phyloP scores from a whole-genome alignment of 192 early-diverging fungal species.

The Phycomyces blakesleeanus region DNA sequence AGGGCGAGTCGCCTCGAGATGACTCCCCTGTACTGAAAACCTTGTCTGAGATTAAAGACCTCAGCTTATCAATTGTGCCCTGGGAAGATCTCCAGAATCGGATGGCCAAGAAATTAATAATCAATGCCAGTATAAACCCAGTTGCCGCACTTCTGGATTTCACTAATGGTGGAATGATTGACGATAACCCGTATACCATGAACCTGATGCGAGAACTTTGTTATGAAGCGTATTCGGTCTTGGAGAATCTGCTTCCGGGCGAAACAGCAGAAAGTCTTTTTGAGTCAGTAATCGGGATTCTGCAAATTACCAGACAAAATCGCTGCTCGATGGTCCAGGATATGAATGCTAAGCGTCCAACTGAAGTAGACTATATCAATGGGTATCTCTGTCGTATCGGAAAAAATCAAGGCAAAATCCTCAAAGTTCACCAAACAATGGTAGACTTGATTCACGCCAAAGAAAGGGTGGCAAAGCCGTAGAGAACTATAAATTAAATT shows the following conservation, averaged over 20 bases:
- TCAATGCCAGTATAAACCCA: slow-evolving; percentile 68
- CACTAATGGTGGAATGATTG: slow-evolving; percentile 49
- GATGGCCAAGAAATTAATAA: slow-evolving; percentile 55
- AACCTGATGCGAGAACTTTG: slow-evolving; percentile 18
- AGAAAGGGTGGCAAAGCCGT: not conserved
- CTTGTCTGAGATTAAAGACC: slow-evolving; percentile 15
- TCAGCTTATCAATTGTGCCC: slow-evolving; percentile 24
- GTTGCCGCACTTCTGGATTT: slow-evolving; percentile 52
- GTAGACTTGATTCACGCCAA: slow-evolving; percentile 26
- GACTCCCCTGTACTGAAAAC: not conserved
- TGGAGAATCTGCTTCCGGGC: slow-evolving; percentile 33
- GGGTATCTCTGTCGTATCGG: slow-evolving; percentile 51
- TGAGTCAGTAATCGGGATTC: slow-evolving; percentile 37
- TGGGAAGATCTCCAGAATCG: slow-evolving; percentile 44
- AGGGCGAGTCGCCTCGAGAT: not conserved
- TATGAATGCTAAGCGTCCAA: slow-evolving; percentile 28
- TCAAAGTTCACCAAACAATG: slow-evolving; percentile 22
- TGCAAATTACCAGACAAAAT: slow-evolving; percentile 36
- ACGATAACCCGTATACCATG: slow-evolving; percentile 6
- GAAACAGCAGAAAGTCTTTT: slow-evolving; percentile 38
- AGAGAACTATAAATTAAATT: no score
- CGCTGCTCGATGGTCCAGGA: slow-evolving; percentile 56
- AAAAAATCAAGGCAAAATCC: slow-evolving; percentile 36
- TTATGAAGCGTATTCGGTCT: slow-evolving; percentile 23
- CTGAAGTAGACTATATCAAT: slow-evolving; percentile 63